These are phyloP conservation scores for Bolboschoenoplectus hybrid DNA, from an alignment of 202 grass and related monocot species.

Conservation along the genomic window DNA sequence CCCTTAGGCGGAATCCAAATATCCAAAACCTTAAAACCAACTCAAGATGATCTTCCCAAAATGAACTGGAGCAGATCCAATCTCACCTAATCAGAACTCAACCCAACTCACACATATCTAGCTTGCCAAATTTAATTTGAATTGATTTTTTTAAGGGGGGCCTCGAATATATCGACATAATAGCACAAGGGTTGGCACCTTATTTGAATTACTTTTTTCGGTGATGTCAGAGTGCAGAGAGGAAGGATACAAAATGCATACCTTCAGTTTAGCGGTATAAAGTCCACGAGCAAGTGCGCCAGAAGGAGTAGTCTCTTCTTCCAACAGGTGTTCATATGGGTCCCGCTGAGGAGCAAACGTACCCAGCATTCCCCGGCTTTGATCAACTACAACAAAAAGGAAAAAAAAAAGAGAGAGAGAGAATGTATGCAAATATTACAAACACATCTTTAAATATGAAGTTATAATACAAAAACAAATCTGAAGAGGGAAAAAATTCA, in stretches of 20 bases:
- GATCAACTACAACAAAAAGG: conserved; percentile 48
- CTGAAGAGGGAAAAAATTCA: neutral
- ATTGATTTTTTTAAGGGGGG: neutral
- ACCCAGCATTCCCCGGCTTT: conserved; percentile 56
- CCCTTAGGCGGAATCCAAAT: neutral
- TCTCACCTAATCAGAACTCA: neutral
- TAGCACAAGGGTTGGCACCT: neutral
- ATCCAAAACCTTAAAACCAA: neutral
- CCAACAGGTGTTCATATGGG: conserved; percentile 46
- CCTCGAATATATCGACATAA: neutral
- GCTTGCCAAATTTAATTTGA: conserved; percentile 6
- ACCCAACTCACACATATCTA: neutral
- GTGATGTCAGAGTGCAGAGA: neutral
- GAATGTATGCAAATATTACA: conserved; percentile 21
- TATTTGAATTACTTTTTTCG: neutral
- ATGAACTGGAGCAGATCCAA: conserved; percentile 20
- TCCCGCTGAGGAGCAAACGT: conserved; percentile 50
- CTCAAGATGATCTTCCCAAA: neutral
- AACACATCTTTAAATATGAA: neutral
- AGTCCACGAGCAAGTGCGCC: conserved; percentile 47
- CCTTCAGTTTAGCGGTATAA: conserved; percentile 56
- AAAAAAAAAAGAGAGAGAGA: neutral
- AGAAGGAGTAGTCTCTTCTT: conserved; percentile 60
- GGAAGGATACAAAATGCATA: conserved; percentile 10
- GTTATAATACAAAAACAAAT: conserved; percentile 11